A percentile compares a stretch with the other conserved stretches of the same genome.
Evolutionary conservation across 108 stramenopile species (phyloP).

Genomic region (Chaetoceros muelleri): DNA sequence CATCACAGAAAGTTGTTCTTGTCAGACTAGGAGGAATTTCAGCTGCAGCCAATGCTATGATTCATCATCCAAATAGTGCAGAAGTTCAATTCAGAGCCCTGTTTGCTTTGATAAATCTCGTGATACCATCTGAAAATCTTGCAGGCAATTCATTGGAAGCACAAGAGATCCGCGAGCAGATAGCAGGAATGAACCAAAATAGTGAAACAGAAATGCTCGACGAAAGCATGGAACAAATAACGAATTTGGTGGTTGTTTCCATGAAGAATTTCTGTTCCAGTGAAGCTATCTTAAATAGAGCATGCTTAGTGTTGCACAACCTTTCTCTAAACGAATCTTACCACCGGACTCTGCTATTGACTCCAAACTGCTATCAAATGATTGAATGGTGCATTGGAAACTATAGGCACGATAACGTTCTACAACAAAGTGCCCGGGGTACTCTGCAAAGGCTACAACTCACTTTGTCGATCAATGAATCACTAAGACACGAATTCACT

Average conservation of each 20-base stretch:
- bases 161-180: slow-evolving; percentile 27
- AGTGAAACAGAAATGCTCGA: slow-evolving; percentile 70
- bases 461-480: slow-evolving; percentile 12
- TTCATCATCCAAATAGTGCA: slow-evolving; percentile 61
- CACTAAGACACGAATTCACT: background rate
- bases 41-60: slow-evolving; percentile 75
- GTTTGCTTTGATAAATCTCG: slow-evolving; percentile 90
- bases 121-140: slow-evolving; percentile 60
- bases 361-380: slow-evolving; percentile 78
- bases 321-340: slow-evolving; percentile 71
- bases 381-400: slow-evolving; percentile 79
- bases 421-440: slow-evolving; percentile 76
- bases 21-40: slow-evolving; percentile 73
- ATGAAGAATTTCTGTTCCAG: slow-evolving; percentile 87
- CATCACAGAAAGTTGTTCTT: slow-evolving; percentile 70
- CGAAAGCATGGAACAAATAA: slow-evolving; percentile 53
- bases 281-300: slow-evolving; percentile 82
- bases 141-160: slow-evolving; percentile 10
- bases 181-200: slow-evolving; percentile 26
- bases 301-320: slow-evolving; percentile 89
- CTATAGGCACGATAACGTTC: slow-evolving; percentile 70
- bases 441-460: slow-evolving; percentile 68
- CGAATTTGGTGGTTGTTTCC: slow-evolving; percentile 63
- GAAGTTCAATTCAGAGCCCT: slow-evolving; percentile 92
- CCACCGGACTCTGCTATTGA: slow-evolving; percentile 65